Conservation (phyloP, 2,329 filamentous ascomycete species). For the Emergomyces orientalis region DNA sequence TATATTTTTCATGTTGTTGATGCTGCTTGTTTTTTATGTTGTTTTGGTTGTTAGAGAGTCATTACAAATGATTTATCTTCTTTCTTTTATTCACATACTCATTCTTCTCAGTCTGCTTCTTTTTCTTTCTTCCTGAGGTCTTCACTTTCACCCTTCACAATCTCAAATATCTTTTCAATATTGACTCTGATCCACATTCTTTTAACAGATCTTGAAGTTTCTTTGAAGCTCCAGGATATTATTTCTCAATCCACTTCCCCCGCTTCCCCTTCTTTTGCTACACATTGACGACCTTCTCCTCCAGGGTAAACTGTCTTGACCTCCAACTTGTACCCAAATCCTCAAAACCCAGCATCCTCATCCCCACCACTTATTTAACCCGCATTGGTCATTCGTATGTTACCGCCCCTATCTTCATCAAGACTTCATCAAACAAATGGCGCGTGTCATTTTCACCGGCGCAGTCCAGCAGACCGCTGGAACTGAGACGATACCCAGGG, state of each 20-base stretch:
- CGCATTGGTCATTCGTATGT: neutral
- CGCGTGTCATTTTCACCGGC: constrained; percentile 3
- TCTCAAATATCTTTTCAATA: neutral
- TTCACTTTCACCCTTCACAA: neutral
- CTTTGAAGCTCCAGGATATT: neutral
- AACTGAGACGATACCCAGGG: neutral
- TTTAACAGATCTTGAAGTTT: neutral
- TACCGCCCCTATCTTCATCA: neutral
- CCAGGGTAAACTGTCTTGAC: neutral
- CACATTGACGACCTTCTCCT: neutral
- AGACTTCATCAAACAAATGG: neutral
- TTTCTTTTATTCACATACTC: neutral
- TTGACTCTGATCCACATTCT: neutral
- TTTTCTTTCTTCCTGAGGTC: neutral
- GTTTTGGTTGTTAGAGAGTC: neutral
- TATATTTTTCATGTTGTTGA: neutral
- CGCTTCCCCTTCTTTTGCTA: neutral
- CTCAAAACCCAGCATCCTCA: neutral
- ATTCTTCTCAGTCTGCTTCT: neutral
- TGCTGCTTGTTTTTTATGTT: neutral
- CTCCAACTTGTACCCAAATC: neutral
- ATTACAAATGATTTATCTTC: neutral
- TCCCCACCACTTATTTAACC: neutral
- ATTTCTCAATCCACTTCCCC: neutral
- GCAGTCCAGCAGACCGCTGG: neutral